phyloP scores from a whole-genome alignment of 139 green algal species.

The Pleodorina starrii region DNA sequence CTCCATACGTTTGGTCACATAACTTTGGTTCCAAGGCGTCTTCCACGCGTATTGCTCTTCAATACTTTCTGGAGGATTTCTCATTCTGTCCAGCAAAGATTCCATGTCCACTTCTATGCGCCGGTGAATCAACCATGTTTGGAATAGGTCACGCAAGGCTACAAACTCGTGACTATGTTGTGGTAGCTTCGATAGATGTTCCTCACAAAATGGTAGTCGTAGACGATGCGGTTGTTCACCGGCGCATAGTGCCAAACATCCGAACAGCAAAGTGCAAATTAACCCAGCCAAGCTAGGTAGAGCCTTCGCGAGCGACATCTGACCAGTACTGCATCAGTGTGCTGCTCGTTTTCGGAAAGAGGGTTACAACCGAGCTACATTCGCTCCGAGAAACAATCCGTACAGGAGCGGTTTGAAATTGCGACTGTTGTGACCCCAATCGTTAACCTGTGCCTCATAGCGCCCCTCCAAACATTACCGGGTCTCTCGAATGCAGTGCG shows the following conservation, averaged over 20 bases:
- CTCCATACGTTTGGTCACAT: background rate
- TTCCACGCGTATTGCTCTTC: slow-evolving; percentile 17
- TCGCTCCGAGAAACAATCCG: too few species aligned
- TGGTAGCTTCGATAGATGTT: background rate
- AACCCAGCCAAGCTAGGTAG: background rate
- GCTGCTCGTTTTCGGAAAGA: too few species aligned
- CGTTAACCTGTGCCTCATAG: too few species aligned
- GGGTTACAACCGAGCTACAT: too few species aligned
- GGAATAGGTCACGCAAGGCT: slow-evolving; percentile 4
- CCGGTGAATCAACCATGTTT: background rate
- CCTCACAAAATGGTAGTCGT: slow-evolving; percentile 12
- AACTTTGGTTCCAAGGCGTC: slow-evolving; percentile 13
- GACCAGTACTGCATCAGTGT: too few species aligned
- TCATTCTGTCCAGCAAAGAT: background rate
- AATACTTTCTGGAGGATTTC: background rate
- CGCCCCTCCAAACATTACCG: too few species aligned
- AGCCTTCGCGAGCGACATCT: background rate
- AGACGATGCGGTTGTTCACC: background rate
- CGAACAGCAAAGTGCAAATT: background rate
- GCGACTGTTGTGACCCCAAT: too few species aligned
- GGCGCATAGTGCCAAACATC: background rate
- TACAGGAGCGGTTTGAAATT: too few species aligned
- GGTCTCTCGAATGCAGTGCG: too few species aligned
- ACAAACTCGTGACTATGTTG: background rate
- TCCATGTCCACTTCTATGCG: slow-evolving; percentile 16